phyloP scores from a whole-genome alignment of 2,329 filamentous ascomycete genomes.

The Botrytis aclada region DNA sequence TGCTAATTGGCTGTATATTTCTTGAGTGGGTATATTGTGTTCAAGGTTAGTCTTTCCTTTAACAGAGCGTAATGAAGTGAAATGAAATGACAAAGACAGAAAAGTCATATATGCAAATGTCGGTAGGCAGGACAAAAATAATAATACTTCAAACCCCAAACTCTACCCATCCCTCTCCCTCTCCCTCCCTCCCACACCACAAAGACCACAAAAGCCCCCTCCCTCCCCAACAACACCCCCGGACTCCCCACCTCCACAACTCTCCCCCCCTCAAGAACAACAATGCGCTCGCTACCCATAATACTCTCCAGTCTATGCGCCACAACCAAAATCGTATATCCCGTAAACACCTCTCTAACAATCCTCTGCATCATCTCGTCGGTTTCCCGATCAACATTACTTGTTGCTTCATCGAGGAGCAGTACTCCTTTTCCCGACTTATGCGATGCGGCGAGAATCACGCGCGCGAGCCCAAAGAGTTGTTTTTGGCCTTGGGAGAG shows the following conservation, averaged over 20 bases:
- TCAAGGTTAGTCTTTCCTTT: background rate
- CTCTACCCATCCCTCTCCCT: background rate
- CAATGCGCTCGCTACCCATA: constrained; percentile 49
- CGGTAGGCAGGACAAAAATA: background rate
- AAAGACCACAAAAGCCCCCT: background rate
- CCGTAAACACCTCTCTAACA: constrained; percentile 50
- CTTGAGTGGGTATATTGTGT: background rate
- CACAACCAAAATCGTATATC: constrained; percentile 50
- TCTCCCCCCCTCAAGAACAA: constrained; percentile 46
- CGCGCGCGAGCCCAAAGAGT: background rate
- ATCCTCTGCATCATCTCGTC: constrained; percentile 54
- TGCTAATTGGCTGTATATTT: background rate
- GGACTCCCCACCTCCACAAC: constrained; percentile 20
- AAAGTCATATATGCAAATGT: fast-evolving
- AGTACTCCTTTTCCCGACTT: background rate
- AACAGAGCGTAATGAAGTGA: fast-evolving
- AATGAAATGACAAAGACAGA: background rate
- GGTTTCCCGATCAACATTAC: constrained; percentile 40
- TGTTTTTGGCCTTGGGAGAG: background rate
- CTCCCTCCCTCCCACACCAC: background rate
- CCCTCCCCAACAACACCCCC: background rate
- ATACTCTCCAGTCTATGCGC: constrained; percentile 44
- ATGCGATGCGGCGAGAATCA: background rate
- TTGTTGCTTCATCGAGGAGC: background rate
- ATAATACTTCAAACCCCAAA: background rate